These are phyloP conservation scores for Solanum hybrid DNA, from an alignment of 305 asterid genomes.

Conservation along the genomic window DNA sequence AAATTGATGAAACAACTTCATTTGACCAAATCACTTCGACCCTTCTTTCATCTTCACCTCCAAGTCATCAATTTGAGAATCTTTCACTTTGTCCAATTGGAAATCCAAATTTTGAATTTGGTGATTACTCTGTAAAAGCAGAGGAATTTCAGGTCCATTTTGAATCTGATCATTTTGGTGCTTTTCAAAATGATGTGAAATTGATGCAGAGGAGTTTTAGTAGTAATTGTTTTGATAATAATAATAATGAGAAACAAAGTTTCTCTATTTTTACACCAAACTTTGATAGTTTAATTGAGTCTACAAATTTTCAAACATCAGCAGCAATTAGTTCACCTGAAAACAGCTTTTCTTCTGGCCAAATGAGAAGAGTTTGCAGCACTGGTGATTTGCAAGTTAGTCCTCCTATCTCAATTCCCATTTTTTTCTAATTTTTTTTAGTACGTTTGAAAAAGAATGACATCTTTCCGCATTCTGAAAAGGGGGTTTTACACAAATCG, in stretches of 20 bases:
- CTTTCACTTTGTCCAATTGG: slow-evolving; percentile 26
- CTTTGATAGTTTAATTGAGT: slow-evolving; percentile 39
- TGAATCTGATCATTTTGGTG: slow-evolving; percentile 4
- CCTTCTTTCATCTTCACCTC: slow-evolving; percentile 50
- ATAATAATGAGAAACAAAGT: slow-evolving; percentile 1
- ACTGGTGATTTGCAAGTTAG: slow-evolving; percentile 71
- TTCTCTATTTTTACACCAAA: slow-evolving; percentile 27
- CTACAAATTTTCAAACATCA: slow-evolving; percentile 25
- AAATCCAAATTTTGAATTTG: slow-evolving; percentile 3
- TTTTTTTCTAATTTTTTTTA: not conserved
- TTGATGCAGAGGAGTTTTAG: slow-evolving; percentile 74
- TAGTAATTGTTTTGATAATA: slow-evolving; percentile 44
- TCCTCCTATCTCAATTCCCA: not conserved
- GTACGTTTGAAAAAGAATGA: not conserved
- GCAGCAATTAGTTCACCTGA: slow-evolving; percentile 30
- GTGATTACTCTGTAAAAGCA: slow-evolving; percentile 27
- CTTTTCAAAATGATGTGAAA: slow-evolving; percentile 32
- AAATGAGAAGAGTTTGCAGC: slow-evolving; percentile 75
- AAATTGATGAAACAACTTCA: slow-evolving; percentile 9
- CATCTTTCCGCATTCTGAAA: not conserved
- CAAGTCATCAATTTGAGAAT: slow-evolving; percentile 41
- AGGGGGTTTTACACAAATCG: not conserved
- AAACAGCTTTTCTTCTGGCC: slow-evolving; percentile 27
- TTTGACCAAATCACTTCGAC: slow-evolving; percentile 34
- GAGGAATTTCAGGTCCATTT: slow-evolving; percentile 34